Conservation (phyloP, 352 stramenopile species). For the Pythium graminicola region DNA sequence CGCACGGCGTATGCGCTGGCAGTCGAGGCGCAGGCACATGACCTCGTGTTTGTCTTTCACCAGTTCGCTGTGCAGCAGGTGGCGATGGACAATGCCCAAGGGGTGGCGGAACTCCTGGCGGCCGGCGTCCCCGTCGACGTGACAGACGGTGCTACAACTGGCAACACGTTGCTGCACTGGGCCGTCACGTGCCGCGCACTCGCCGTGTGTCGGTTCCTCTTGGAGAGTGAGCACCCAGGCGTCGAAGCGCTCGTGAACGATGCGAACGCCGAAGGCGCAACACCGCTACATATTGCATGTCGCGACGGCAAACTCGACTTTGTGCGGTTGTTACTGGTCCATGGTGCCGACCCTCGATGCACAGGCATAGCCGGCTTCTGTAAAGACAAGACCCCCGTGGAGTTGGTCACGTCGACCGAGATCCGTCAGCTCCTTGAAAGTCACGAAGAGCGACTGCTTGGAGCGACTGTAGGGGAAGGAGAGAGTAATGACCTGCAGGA, state of each 20-base stretch:
- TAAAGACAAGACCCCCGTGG: constrained; percentile 46
- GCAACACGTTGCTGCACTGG: constrained; percentile 74
- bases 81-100: constrained; percentile 48
- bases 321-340: constrained; percentile 39
- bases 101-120: constrained; percentile 52
- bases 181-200: constrained; percentile 63
- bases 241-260: constrained; percentile 36
- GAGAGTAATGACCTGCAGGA: too few species aligned
- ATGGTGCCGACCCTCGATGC: constrained; percentile 37
- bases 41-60: constrained; percentile 76
- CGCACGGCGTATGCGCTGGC: constrained; percentile 62
- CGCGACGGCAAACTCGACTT: constrained; percentile 48
- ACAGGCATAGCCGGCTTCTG: constrained; percentile 42
- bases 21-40: constrained; percentile 42
- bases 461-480: too few species aligned
- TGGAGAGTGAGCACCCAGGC: constrained; percentile 35
- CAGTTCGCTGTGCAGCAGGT: constrained; percentile 85
- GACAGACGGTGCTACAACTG: constrained; percentile 37
- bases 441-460: constrained; percentile 16
- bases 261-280: constrained; percentile 64
- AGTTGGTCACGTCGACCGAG: constrained; percentile 46
- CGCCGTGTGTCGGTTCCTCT: constrained; percentile 41
- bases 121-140: constrained; percentile 49
- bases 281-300: constrained; percentile 69
- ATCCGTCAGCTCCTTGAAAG: constrained; percentile 30